These are phyloP conservation scores for Leptographium radiaticola DNA, from an alignment of 2,329 filamentous ascomycete genomes.

Conservation along the genomic window DNA sequence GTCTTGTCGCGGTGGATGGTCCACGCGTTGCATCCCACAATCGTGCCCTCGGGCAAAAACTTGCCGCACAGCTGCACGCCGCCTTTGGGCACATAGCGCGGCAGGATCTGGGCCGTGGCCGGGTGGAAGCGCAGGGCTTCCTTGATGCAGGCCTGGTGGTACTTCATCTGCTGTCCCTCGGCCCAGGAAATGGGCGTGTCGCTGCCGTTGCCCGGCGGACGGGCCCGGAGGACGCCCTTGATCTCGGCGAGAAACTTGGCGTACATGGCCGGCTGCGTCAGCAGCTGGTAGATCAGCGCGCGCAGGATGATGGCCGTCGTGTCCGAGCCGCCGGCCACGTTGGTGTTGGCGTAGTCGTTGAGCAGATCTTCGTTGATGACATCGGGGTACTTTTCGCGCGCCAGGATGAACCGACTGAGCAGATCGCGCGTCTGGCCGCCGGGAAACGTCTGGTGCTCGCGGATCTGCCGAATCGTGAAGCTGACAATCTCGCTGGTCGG, in stretches of 20 bases:
- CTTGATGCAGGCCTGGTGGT: slow-evolving; percentile 33
- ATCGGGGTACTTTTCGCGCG: not conserved
- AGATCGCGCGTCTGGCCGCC: slow-evolving; percentile 12
- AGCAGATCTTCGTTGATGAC: slow-evolving; percentile 2
- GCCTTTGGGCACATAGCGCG: slow-evolving; percentile 1
- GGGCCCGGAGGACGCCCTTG: not conserved
- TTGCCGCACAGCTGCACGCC: slow-evolving; percentile 9
- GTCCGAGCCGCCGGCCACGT: slow-evolving; percentile 19
- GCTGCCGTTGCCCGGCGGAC: not conserved
- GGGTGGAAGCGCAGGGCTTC: slow-evolving; percentile 33
- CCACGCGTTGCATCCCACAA: slow-evolving; percentile 24
- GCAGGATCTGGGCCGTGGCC: slow-evolving; percentile 2
- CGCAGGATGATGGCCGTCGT: slow-evolving; percentile 15
- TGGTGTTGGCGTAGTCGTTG: slow-evolving; percentile 16
- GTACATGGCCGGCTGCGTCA: slow-evolving; percentile 3
- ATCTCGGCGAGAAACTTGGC: not conserved
- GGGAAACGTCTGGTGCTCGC: slow-evolving; percentile 10
- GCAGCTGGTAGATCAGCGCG: slow-evolving; percentile 13
- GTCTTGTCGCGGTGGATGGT: slow-evolving; percentile 19
- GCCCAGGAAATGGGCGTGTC: not conserved
- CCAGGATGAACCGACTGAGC: slow-evolving; percentile 14
- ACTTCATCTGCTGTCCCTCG: slow-evolving; percentile 22
- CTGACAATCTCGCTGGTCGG: slow-evolving; percentile 24
- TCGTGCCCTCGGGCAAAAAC: slow-evolving; percentile 19
- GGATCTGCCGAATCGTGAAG: slow-evolving; percentile 14